phyloP scores from a whole-genome alignment of 106 monocot species.

The Dendrobium huoshanense region DNA sequence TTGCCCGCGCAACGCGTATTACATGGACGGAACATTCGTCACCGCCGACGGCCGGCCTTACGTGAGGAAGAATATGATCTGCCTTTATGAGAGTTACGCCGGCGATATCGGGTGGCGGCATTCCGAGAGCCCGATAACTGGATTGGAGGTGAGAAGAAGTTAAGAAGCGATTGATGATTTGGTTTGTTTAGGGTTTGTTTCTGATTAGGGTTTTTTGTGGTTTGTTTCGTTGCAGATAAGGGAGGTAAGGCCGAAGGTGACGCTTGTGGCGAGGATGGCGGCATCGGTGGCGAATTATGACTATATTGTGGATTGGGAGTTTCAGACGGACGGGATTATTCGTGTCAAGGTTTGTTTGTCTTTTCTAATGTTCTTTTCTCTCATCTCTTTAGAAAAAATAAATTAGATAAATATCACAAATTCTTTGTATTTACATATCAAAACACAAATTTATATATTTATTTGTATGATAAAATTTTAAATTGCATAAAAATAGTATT shows the following conservation, averaged over 20 bases:
- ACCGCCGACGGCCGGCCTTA: slow-evolving; percentile 73
- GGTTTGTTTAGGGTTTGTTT: neutral
- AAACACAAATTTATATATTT: too few relatives aligned
- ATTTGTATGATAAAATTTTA: too few relatives aligned
- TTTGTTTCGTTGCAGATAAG: slow-evolving; percentile 36
- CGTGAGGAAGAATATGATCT: slow-evolving; percentile 64
- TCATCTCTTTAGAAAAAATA: too few relatives aligned
- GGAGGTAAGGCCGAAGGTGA: slow-evolving; percentile 91
- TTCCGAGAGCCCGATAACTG: slow-evolving; percentile 84
- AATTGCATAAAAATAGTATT: too few relatives aligned
- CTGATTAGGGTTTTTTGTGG: neutral
- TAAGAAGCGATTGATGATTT: too few relatives aligned
- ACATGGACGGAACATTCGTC: slow-evolving; percentile 71
- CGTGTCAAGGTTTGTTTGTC: slow-evolving; percentile 56
- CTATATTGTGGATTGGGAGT: slow-evolving; percentile 97
- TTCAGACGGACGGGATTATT: slow-evolving; percentile 88
- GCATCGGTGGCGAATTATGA: slow-evolving; percentile 96
- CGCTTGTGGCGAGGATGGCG: slow-evolving; percentile 87
- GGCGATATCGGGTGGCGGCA: slow-evolving; percentile 93
- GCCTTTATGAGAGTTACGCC: slow-evolving; percentile 71
- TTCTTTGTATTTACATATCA: too few relatives aligned
- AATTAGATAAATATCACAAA: too few relatives aligned
- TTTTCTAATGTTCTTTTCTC: neutral
- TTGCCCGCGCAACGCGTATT: slow-evolving; percentile 75
- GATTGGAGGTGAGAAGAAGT: slow-evolving; percentile 34